Evolutionary conservation across 192 early-diverging fungal genomes (phyloP).

Genomic region (Mortierella claussenii): DNA sequence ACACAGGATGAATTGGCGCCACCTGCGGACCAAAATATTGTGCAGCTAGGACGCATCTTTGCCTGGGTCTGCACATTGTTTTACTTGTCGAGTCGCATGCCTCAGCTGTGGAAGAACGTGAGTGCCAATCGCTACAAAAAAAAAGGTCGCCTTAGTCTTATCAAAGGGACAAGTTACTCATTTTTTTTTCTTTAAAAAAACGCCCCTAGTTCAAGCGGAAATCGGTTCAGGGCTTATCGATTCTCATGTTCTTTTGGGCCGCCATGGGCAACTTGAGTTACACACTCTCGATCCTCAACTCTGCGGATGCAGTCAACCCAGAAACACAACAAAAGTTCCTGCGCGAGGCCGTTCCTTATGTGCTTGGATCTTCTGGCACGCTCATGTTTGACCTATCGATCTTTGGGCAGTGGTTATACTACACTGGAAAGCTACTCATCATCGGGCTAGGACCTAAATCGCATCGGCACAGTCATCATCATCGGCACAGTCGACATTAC

Average conservation of each 20-base stretch:
- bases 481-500: conserved; percentile 12
- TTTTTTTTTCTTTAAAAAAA: not conserved
- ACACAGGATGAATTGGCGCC: not conserved
- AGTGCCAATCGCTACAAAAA: not conserved
- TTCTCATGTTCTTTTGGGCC: conserved; percentile 79
- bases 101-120: conserved; percentile 80
- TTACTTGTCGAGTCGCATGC: conserved; percentile 78
- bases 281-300: conserved; percentile 58
- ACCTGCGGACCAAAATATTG: conserved; percentile 11
- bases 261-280: conserved; percentile 78
- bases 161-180: too few relatives aligned
- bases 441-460: not conserved
- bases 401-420: conserved; percentile 64
- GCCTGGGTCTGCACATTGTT: conserved; percentile 73
- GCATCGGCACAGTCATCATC: conserved; percentile 20
- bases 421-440: conserved; percentile 30
- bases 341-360: conserved; percentile 58
- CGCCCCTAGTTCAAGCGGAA: conserved; percentile 53
- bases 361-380: conserved; percentile 78
- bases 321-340: conserved; percentile 30
- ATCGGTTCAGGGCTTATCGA: conserved; percentile 79
- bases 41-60: conserved; percentile 66
- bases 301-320: conserved; percentile 23
- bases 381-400: conserved; percentile 77
- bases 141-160: too few relatives aligned